phyloP scores from a whole-genome alignment of 768 basidiomycete genomes.

The Hericium rajendrae region DNA sequence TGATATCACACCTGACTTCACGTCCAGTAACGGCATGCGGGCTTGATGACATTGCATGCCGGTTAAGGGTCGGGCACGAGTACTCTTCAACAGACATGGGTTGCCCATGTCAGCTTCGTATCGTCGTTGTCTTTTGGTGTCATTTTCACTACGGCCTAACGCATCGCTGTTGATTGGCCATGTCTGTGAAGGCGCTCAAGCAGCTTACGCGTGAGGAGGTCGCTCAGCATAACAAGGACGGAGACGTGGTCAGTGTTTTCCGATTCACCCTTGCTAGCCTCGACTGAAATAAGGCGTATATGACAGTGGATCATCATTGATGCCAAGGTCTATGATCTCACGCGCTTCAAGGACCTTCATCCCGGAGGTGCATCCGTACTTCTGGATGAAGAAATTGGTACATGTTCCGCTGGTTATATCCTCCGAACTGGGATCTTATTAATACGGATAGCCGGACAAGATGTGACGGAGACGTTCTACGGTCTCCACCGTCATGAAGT shows the following conservation, averaged over 20 bases:
- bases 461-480: slow-evolving; percentile 80
- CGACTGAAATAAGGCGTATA: too few relatives aligned
- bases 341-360: slow-evolving; percentile 71
- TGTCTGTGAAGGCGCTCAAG: slow-evolving; percentile 22
- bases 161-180: too few relatives aligned
- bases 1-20: too few relatives aligned
- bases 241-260: slow-evolving; percentile 48
- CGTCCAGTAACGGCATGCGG: too few relatives aligned
- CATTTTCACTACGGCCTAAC: too few relatives aligned
- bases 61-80: too few relatives aligned
- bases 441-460: slow-evolving; percentile 42
- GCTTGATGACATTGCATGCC: too few relatives aligned
- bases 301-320: slow-evolving; percentile 76
- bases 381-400: slow-evolving; percentile 66
- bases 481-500: slow-evolving; percentile 80
- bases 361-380: slow-evolving; percentile 77
- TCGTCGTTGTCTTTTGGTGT: too few relatives aligned
- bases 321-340: slow-evolving; percentile 74
- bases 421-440: too few relatives aligned
- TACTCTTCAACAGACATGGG: too few relatives aligned
- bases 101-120: too few relatives aligned
- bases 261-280: not conserved
- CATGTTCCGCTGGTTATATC: not conserved
- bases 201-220: slow-evolving; percentile 57
- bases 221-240: slow-evolving; percentile 65